These are phyloP conservation scores for Purpureocillium lavendulum DNA, from an alignment of 2,329 filamentous ascomycete species.

Conservation along the genomic window DNA sequence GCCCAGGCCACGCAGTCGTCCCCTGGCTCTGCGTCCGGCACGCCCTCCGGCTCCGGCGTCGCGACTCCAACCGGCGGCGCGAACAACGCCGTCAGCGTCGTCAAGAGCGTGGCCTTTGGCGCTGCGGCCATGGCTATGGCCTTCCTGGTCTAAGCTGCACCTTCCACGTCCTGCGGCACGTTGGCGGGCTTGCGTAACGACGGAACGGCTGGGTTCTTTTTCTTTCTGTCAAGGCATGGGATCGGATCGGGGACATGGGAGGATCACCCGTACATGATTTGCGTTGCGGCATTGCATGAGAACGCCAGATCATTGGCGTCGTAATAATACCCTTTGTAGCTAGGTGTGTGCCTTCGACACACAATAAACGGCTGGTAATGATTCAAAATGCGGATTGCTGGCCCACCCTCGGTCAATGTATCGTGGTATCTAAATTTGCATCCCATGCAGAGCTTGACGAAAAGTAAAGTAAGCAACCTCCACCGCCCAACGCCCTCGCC, in stretches of 20 bases:
- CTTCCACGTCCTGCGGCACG: no score
- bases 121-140: constrained; percentile 16
- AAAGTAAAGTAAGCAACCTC: no score
- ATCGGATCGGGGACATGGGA: neutral
- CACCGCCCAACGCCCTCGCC: no score
- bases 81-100: constrained; percentile 12
- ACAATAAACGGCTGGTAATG: neutral
- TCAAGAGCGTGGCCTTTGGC: constrained; percentile 15
- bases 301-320: neutral
- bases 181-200: no score
- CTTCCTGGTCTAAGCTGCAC: constrained; percentile 15
- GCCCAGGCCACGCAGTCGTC: neutral
- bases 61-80: constrained; percentile 23
- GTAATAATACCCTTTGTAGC: constrained; percentile 4
- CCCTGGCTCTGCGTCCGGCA: constrained; percentile 10
- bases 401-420: no score
- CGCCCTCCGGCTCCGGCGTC: no score
- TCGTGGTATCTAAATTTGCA: neutral
- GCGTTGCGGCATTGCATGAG: constrained; percentile 3
- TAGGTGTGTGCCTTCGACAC: neutral
- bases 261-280: constrained; percentile 4
- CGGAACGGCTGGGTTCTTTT: no score
- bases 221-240: no score
- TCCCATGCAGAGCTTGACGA: no score
- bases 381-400: no score